These are phyloP conservation scores for Auriscalpium orientale DNA, from an alignment of 768 basidiomycete genomes.

Conservation along the genomic window DNA sequence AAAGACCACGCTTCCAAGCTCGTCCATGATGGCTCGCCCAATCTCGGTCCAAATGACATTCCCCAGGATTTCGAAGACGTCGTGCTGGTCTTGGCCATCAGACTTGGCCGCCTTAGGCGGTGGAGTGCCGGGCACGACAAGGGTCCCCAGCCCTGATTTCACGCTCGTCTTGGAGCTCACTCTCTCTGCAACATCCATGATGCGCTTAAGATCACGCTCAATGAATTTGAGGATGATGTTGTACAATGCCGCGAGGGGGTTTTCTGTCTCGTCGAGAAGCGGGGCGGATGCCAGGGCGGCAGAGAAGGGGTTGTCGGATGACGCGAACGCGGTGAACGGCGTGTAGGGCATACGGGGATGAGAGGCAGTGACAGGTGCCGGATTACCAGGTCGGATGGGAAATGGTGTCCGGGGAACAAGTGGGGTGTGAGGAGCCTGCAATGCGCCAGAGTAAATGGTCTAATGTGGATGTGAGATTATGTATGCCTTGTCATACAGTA, in stretches of 20 bases:
- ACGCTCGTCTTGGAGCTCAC: conserved; percentile 43
- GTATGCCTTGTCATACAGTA: not conserved
- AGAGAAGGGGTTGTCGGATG: conserved; percentile 34
- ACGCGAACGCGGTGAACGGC: conserved; percentile 39
- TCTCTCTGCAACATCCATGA: conserved; percentile 74
- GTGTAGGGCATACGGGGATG: conserved; percentile 47
- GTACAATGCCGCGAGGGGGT: conserved; percentile 69
- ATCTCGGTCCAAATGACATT: conserved; percentile 89
- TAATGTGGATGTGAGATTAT: conserved; percentile 22
- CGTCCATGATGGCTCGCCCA: conserved; percentile 71
- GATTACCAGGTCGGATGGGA: conserved; percentile 18
- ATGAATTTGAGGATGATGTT: conserved; percentile 78
- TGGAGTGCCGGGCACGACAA: conserved; percentile 5
- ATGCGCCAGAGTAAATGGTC: conserved; percentile 69
- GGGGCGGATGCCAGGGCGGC: conserved; percentile 30
- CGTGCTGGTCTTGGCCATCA: conserved; percentile 13
- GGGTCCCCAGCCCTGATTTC: not conserved
- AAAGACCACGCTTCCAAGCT: conserved; percentile 78
- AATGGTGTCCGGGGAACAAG: conserved; percentile 73
- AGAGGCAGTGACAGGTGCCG: conserved; percentile 36
- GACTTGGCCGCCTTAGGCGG: not conserved
- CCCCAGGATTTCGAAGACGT: conserved; percentile 76
- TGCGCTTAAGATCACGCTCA: conserved; percentile 60
- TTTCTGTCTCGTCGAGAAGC: conserved; percentile 57
- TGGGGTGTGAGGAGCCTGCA: conserved; percentile 65